Evolutionary conservation across 2,329 filamentous ascomycete genomes (phyloP).

Genomic region (Aspergillus japonicus): DNA sequence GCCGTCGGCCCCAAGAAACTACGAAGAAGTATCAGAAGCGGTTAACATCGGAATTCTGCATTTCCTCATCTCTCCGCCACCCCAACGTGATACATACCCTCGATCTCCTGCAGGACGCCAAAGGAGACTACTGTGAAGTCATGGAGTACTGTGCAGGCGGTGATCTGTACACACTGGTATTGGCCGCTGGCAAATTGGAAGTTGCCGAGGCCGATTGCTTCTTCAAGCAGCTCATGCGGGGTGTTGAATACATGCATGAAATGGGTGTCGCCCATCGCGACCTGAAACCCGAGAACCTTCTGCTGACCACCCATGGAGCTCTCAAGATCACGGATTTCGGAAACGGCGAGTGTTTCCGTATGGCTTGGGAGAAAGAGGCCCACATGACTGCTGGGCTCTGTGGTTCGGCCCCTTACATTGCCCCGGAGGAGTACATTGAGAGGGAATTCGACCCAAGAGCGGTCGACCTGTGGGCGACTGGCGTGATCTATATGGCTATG

Average conservation of each 20-base stretch:
- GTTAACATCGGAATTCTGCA: constrained; percentile 95
- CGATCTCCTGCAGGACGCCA: constrained; percentile 90
- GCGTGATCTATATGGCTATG: constrained; percentile 99
- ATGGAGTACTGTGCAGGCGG: constrained; percentile 99
- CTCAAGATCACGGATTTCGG: constrained; percentile 99
- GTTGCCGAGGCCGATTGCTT: constrained; percentile 94
- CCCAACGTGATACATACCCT: constrained; percentile 98
- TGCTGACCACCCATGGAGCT: constrained; percentile 86
- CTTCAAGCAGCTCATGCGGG: constrained; percentile 99
- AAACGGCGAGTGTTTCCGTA: constrained; percentile 97
- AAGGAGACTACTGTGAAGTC: constrained; percentile 97
- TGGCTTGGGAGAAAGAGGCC: constrained; percentile 98
- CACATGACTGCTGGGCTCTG: constrained; percentile 98
- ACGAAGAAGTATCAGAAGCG: constrained; percentile 98
- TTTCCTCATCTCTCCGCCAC: constrained; percentile 92
- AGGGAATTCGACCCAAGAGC: constrained; percentile 95
- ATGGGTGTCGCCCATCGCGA: constrained; percentile 98
- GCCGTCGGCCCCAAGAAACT: constrained; percentile 87
- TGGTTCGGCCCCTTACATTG: constrained; percentile 94
- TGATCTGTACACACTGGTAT: constrained; percentile 89
- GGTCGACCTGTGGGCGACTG: constrained; percentile 98
- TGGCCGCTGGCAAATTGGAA: constrained; percentile 84
- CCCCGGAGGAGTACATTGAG: constrained; percentile 92
- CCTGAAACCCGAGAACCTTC: constrained; percentile 92
- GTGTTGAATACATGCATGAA: constrained; percentile 98